Evolutionary conservation across 768 basidiomycete species (phyloP).

Genomic region (Tephrocybe sp.): DNA sequence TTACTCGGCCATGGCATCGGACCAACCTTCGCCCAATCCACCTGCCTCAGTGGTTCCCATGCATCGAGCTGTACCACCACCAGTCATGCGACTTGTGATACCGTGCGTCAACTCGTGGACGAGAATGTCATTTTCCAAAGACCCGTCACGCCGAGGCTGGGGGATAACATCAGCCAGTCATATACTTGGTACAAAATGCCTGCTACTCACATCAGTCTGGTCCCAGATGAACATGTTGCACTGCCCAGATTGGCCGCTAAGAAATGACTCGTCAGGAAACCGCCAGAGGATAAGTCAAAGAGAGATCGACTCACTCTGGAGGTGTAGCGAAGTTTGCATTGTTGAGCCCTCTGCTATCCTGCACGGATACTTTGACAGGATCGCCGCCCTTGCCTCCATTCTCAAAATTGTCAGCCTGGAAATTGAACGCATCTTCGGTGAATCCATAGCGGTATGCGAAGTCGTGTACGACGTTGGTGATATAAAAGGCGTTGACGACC

Average conservation of each 20-base stretch:
- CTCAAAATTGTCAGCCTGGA: slow-evolving; percentile 56
- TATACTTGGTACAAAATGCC: not conserved
- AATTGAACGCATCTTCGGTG: slow-evolving; percentile 58
- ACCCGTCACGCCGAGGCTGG: slow-evolving; percentile 54
- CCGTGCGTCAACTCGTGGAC: slow-evolving; percentile 53
- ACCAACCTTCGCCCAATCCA: slow-evolving; percentile 72
- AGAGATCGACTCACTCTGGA: slow-evolving; percentile 31
- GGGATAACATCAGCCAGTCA: not conserved
- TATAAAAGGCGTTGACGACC: slow-evolving; percentile 56
- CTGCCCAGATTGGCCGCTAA: slow-evolving; percentile 34
- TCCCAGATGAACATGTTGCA: slow-evolving; percentile 28
- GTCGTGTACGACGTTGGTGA: slow-evolving; percentile 63
- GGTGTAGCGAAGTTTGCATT: slow-evolving; percentile 46
- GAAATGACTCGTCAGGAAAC: not conserved
- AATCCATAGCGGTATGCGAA: slow-evolving; percentile 51
- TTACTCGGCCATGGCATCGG: slow-evolving; percentile 50
- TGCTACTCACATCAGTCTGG: slow-evolving; percentile 8
- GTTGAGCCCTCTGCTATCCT: slow-evolving; percentile 43
- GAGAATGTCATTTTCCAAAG: slow-evolving; percentile 60
- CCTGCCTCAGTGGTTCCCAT: slow-evolving; percentile 62
- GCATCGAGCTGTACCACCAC: slow-evolving; percentile 59
- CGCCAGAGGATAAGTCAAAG: not conserved
- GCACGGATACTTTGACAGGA: slow-evolving; percentile 49
- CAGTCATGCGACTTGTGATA: slow-evolving; percentile 48
- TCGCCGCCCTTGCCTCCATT: slow-evolving; percentile 52